Base-by-base conservation (phyloP, 2,329 filamentous ascomycete genomes). In the Apiospora koreana region DNA sequence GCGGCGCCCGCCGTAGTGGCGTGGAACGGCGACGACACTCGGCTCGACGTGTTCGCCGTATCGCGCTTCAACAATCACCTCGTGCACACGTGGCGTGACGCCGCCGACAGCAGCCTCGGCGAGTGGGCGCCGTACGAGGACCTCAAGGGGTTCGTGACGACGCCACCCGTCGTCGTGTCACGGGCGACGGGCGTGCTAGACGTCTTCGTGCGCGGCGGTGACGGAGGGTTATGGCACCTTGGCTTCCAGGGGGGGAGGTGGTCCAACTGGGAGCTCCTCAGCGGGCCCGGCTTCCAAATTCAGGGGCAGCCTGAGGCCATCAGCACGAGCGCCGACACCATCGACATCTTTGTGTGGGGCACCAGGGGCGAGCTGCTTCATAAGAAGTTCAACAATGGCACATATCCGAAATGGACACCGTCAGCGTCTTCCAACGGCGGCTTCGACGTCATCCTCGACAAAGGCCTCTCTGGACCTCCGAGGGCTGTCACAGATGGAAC, bases 331-430 rank as follows among this genome's bases (percentile, higher is more conserved):
- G n/a, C n/a, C 31, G 31, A 41, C 18, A 66, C 41, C 43, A 66
- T 69, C n/a, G 68, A 69, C 31, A 21, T 66, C 16, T 69, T 69
- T 23, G 68, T 43, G 18, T 69, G 68, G 68, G 68, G 68, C 21
- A 16, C 6, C 21, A 50, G 54, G 6, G 68, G 68, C n/a, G 62
- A 38, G 21, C 48, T 69, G 68, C 45, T 69, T 14, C 46, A 69
- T 16, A 66, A 54, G 54, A 48, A 45, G 31, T 66, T 66, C 35
- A 10, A 43, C 54, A 50, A 28, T 43, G 5, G 4, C 31, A 8
- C 42, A 2, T 23, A 64, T 2, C 18, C 42, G 21, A 41, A 28
- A 45, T 69, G 62, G 68, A 41, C 12, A 0, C 68, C 68, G 4
- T 9, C 41, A 3, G 58, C 41, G 9, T 43, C 41, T 43, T 43